A percentile compares a stretch with the other conserved stretches of the same genome.
Evolutionary conservation across 768 basidiomycete species (phyloP).

Genomic region (Suillus spraguei): DNA sequence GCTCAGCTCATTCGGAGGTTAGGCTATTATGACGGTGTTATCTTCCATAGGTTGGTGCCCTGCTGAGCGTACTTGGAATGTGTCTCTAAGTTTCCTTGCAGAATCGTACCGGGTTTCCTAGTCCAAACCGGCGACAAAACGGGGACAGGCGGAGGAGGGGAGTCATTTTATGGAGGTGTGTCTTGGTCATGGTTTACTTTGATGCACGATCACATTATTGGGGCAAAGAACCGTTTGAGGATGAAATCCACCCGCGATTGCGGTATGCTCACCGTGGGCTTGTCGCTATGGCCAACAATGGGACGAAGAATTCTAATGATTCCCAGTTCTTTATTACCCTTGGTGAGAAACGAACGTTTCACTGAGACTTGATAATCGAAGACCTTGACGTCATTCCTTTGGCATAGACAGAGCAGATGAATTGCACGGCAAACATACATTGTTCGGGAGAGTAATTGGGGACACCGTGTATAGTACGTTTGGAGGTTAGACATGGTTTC

Average conservation of each 20-base stretch:
- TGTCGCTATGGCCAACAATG: conserved; percentile 93
- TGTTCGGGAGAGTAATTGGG: conserved; percentile 89
- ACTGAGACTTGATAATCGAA: conserved; percentile 9
- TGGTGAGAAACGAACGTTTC: conserved; percentile 45
- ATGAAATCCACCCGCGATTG: conserved; percentile 92
- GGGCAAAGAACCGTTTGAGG: conserved; percentile 81
- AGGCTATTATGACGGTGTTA: conserved; percentile 97
- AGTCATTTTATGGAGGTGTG: conserved; percentile 91
- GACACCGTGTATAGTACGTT: conserved; percentile 87
- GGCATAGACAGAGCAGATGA: conserved; percentile 83
- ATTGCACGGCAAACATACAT: conserved; percentile 90
- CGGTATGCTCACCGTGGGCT: conserved; percentile 89
- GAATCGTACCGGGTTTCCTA: conserved; percentile 89
- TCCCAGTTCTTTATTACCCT: conserved; percentile 97
- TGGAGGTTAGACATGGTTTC: background rate
- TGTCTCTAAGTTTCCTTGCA: conserved; percentile 25
- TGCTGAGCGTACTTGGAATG: background rate
- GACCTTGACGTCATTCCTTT: conserved; percentile 2
- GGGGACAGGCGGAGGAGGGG: conserved; percentile 89
- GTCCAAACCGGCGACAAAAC: conserved; percentile 95
- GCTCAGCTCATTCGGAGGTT: background rate
- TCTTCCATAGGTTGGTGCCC: conserved; percentile 83
- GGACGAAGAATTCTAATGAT: conserved; percentile 85
- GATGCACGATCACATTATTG: conserved; percentile 2
- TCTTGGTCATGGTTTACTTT: background rate